Conservation (phyloP, 495 filamentous ascomycete genomes). For the Aspergillus heteromorphus region DNA sequence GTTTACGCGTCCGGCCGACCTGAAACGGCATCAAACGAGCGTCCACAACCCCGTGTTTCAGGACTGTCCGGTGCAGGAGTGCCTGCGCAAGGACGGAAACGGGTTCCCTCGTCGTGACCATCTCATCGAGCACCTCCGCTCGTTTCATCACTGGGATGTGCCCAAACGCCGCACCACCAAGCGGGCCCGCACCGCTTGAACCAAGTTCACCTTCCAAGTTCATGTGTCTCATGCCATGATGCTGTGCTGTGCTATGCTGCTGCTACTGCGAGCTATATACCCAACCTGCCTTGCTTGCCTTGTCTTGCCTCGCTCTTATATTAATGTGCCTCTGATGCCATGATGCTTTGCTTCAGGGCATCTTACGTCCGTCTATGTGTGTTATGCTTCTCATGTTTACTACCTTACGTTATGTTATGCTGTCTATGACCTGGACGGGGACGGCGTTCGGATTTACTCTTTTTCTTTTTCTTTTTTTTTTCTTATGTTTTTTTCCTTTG, state of each 20-base stretch:
- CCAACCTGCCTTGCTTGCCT: not conserved
- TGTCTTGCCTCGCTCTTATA: no score
- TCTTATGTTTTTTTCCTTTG: not conserved
- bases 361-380: not conserved
- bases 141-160: conserved; percentile 61
- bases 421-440: not conserved
- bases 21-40: conserved; percentile 49
- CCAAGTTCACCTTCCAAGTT: no score
- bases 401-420: not conserved
- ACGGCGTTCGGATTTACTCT: not conserved
- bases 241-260: not conserved
- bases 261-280: not conserved
- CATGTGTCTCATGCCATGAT: not conserved
- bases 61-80: conserved; percentile 72
- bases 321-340: not conserved
- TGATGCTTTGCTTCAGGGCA: not conserved
- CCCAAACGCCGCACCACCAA: conserved; percentile 38
- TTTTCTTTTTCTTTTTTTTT: not conserved
- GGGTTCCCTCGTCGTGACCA: conserved; percentile 87
- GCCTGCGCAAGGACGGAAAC: conserved; percentile 69
- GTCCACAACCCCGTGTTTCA: conserved; percentile 57
- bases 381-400: not conserved
- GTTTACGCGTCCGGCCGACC: conserved; percentile 50
- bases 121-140: conserved; percentile 77
- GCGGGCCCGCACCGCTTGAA: conserved; percentile 24